A percentile compares a stretch with the other conserved stretches of the same genome.
Conservation (phyloP, 768 basidiomycete species). For the Phanerochaete carnosa region DNA sequence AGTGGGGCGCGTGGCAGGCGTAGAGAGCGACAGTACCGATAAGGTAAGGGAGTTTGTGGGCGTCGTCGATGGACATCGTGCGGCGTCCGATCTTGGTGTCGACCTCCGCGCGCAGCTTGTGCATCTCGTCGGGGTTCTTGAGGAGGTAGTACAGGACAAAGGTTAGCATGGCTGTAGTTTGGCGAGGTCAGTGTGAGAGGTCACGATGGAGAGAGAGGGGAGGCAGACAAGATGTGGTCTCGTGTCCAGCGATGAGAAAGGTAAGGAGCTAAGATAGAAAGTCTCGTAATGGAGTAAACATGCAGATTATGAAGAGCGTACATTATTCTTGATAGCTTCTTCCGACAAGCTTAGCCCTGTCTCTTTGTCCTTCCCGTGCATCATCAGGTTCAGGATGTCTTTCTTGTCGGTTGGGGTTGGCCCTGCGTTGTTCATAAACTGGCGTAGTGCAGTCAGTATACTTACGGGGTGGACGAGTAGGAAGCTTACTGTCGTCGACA, state of each 20-base stretch:
- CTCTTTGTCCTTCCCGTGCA: constrained; percentile 41
- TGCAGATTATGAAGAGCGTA: constrained; percentile 48
- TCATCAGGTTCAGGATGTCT: constrained; percentile 44
- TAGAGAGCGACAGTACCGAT: constrained; percentile 23
- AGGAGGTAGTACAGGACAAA: constrained; percentile 44
- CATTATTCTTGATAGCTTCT: constrained; percentile 41
- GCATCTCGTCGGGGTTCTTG: constrained; percentile 38
- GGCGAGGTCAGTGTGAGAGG: not conserved
- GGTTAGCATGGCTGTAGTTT: constrained; percentile 35
- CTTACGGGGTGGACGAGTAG: no score
- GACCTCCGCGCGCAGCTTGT: constrained; percentile 43
- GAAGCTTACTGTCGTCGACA: constrained; percentile 35
- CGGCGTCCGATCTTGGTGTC: constrained; percentile 41
- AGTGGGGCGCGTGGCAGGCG: not conserved
- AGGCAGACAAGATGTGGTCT: constrained; percentile 31
- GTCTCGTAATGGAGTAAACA: not conserved
- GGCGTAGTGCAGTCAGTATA: not conserved
- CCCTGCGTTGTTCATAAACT: constrained; percentile 39
- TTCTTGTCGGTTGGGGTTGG: constrained; percentile 36
- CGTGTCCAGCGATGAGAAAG: constrained; percentile 25
- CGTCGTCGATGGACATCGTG: constrained; percentile 34
- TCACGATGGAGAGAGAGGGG: no score
- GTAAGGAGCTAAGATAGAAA: not conserved
- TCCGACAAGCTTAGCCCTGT: constrained; percentile 39
- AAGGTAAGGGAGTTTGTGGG: constrained; percentile 41